Percentiles rank a stretch among this genome's conserved stretches.
Conservation (phyloP, 495 filamentous ascomycete genomes). For the Zalerion maritima region DNA sequence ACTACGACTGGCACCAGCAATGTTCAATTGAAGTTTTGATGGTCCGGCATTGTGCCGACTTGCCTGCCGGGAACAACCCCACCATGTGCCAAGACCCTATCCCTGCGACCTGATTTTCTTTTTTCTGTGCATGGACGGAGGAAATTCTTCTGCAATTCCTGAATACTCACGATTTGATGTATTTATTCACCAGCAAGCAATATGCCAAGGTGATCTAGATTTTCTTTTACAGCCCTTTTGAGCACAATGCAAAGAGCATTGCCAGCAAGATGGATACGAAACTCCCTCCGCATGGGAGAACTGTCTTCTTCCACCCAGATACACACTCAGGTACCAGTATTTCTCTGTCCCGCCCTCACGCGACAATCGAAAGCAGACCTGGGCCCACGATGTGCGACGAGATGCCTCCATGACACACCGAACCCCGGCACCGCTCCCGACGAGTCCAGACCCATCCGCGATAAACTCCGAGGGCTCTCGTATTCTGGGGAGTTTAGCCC, state of each 20-base stretch:
- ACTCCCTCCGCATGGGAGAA: slow-evolving; percentile 23
- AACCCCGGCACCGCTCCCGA: slow-evolving; percentile 6
- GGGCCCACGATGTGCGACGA: slow-evolving; percentile 6
- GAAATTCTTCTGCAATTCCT: too few relatives aligned
- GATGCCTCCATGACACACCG: neutral
- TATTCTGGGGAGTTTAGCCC: slow-evolving; percentile 1
- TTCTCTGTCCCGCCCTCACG: slow-evolving; percentile 27
- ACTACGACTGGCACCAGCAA: too few relatives aligned
- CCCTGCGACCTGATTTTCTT: too few relatives aligned
- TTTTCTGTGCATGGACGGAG: too few relatives aligned
- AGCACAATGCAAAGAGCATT: slow-evolving; percentile 13
- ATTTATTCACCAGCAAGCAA: too few relatives aligned
- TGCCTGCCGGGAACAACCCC: too few relatives aligned
- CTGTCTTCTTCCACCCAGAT: slow-evolving; percentile 12
- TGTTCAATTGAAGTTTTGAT: too few relatives aligned
- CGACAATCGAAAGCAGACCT: slow-evolving; percentile 1
- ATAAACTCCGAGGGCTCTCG: neutral
- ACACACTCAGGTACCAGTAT: slow-evolving; percentile 22
- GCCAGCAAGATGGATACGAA: slow-evolving; percentile 24
- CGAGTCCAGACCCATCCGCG: slow-evolving; percentile 1
- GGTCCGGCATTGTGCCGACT: too few relatives aligned
- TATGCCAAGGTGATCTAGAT: too few relatives aligned
- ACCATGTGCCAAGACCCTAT: too few relatives aligned
- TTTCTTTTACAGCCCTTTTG: too few relatives aligned
- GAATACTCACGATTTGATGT: too few relatives aligned